phyloP scores from a whole-genome alignment of 1,284 basidiomycete species.

The Lentinula novae-zelandiae region DNA sequence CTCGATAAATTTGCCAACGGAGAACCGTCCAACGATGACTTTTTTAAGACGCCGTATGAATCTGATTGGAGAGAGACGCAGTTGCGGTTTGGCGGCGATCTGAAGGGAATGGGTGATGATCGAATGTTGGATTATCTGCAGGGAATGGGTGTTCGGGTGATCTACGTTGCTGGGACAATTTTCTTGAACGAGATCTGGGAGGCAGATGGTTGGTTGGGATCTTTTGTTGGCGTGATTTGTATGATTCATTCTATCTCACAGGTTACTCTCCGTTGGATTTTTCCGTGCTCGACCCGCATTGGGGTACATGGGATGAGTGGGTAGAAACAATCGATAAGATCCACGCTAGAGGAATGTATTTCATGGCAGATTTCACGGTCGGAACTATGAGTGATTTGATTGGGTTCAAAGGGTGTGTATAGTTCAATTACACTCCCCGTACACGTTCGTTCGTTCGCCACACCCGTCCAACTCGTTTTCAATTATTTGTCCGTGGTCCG shows the following conservation, averaged over 20 bases:
- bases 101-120: slow-evolving; percentile 65
- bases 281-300: slow-evolving; percentile 85
- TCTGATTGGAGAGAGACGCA: slow-evolving; percentile 86
- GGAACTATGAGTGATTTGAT: slow-evolving; percentile 88
- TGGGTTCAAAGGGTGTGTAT: slow-evolving; percentile 68
- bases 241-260: slow-evolving; percentile 9
- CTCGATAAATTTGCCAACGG: slow-evolving; percentile 92
- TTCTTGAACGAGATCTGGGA: slow-evolving; percentile 96
- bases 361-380: slow-evolving; percentile 90
- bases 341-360: slow-evolving; percentile 80
- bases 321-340: slow-evolving; percentile 66
- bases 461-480: too few relatives aligned
- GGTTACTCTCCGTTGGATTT: slow-evolving; percentile 93
- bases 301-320: slow-evolving; percentile 83
- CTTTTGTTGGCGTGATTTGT: not conserved
- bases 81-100: slow-evolving; percentile 85
- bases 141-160: slow-evolving; percentile 79
- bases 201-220: slow-evolving; percentile 67
- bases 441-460: too few relatives aligned
- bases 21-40: slow-evolving; percentile 87
- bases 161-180: slow-evolving; percentile 88
- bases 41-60: slow-evolving; percentile 76
- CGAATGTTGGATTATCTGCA: slow-evolving; percentile 78
- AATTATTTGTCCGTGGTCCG: not conserved
- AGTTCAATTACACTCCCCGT: not conserved